Evolutionary conservation across 257 asterid genomes (phyloP), one percentile per base, ranked within the genome.

Genomic region (Solanum bukasovii): DNA sequence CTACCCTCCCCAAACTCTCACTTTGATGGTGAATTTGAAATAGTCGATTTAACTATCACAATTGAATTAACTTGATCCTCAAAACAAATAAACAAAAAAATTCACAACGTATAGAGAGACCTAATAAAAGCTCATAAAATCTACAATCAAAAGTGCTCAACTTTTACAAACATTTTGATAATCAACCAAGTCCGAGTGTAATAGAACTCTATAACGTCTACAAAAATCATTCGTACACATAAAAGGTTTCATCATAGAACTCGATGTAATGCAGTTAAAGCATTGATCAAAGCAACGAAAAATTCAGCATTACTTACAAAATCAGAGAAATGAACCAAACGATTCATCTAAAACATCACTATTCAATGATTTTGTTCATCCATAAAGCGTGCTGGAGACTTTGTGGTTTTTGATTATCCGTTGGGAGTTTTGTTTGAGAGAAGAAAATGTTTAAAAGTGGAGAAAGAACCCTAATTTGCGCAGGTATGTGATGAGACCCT

Each of bases 391-490:
- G 59, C 23, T 10, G 59, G 2, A 25, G 34, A 38, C 3, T 23
- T 27, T 38, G 23, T 23, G 67, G 65, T 2, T 56, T 56, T 56
- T 59, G 37, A 59, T 84, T 61, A 25, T 63, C 75, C 87, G 56
- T 59, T 84, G 33, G 61, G 75, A 89, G 42, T 75, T 89, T 40
- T 90, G 85, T n/a, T 65, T 65, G 73, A 27, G 34, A n/a, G 29
- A 65, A 65, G 52, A 49, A 56, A 18, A 56, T 56, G 65, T 56
- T 18, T 56, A 18, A 70, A 87, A 68, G 59, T 84, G 73, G 2
- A 8, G 91, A 56, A 85, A 85, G 91, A 95, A 94, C 98, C 98
- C 98, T 96, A 96, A 95, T 88, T 91, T 96, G 98, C 98, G 98
- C 98, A 87, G 93, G 93, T 84, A n/a, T 63, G 93, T 65, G 44